These are phyloP conservation scores for Clarireedia sp. DNA, from an alignment of 2,329 filamentous ascomycete genomes.

Conservation along the genomic window DNA sequence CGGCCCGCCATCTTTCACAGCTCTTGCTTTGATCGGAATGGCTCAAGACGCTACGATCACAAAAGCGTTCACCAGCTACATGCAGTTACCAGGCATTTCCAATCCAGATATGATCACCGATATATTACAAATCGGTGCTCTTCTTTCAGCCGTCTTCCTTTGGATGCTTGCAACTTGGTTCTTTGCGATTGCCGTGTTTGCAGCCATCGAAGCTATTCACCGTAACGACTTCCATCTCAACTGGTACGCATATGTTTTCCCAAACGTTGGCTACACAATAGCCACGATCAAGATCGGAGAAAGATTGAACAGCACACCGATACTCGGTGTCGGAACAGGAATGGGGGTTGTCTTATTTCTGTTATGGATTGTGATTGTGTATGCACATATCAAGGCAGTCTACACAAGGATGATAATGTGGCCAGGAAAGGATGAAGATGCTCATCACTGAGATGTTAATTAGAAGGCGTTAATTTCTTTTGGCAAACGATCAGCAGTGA, in stretches of 20 bases:
- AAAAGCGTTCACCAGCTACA: conserved; percentile 20
- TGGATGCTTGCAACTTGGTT: conserved; percentile 57
- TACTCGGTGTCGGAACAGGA: conserved; percentile 41
- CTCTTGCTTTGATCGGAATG: conserved; percentile 62
- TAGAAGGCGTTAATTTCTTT: neutral
- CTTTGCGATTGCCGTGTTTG: conserved; percentile 37
- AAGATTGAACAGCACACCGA: conserved; percentile 37
- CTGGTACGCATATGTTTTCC: conserved; percentile 59
- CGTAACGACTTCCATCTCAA: conserved; percentile 49
- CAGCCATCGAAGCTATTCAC: conserved; percentile 31
- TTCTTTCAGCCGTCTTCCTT: conserved; percentile 47
- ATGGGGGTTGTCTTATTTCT: conserved; percentile 40
- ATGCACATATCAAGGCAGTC: conserved; percentile 26
- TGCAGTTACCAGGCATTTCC: conserved; percentile 31
- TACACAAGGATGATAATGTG: conserved; percentile 28
- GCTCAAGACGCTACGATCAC: conserved; percentile 39
- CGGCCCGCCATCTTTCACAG: conserved; percentile 66
- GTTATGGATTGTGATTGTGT: conserved; percentile 26
- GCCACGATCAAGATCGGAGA: conserved; percentile 47
- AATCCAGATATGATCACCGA: conserved; percentile 31
- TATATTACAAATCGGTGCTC: conserved; percentile 29
- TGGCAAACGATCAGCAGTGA: neutral
- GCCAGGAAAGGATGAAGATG: conserved; percentile 31
- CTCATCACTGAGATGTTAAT: conserved; percentile 15
- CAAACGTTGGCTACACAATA: conserved; percentile 52